Percentiles rank a stretch among this genome's conserved stretches.
Evolutionary conservation across 2,329 filamentous ascomycete genomes (phyloP).

Genomic region (Alternaria sp.): DNA sequence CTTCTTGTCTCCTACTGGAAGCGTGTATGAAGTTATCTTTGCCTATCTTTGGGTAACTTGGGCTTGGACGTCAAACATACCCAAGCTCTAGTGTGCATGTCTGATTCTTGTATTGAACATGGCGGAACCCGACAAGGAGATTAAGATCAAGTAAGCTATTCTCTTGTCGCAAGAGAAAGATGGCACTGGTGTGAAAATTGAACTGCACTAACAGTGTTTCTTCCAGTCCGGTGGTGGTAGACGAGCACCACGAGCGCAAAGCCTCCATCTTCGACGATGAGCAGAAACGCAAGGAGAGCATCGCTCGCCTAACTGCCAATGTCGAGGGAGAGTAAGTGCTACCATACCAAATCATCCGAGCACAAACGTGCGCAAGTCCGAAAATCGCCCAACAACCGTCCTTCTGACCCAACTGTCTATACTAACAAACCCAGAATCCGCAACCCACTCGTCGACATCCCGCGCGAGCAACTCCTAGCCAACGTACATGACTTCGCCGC

Average conservation of each 20-base stretch:
- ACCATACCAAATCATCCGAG: too few species aligned
- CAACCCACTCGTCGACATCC: constrained; percentile 66
- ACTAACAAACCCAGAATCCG: constrained; percentile 56
- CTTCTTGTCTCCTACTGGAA: neutral
- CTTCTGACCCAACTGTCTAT: neutral
- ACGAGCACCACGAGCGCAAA: constrained; percentile 31
- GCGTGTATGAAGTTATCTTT: neutral
- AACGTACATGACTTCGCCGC: constrained; percentile 69
- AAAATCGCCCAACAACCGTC: neutral
- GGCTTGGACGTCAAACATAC: neutral
- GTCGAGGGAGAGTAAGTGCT: constrained; percentile 46
- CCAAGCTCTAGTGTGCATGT: neutral
- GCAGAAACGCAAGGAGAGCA: constrained; percentile 35
- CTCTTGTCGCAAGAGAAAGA: neutral
- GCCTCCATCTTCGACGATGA: constrained; percentile 36
- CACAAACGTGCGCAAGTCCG: neutral
- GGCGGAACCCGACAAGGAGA: constrained; percentile 30
- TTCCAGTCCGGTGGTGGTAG: constrained; percentile 25
- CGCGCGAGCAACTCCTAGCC: constrained; percentile 61
- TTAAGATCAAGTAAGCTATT: constrained; percentile 29
- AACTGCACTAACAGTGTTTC: constrained; percentile 11
- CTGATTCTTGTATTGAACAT: constrained; percentile 2
- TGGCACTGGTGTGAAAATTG: too few species aligned
- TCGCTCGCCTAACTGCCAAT: constrained; percentile 41
- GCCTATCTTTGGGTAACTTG: neutral